Evolutionary conservation across 2,329 filamentous ascomycete genomes (phyloP).

Genomic region (Aureobasidium musti): DNA sequence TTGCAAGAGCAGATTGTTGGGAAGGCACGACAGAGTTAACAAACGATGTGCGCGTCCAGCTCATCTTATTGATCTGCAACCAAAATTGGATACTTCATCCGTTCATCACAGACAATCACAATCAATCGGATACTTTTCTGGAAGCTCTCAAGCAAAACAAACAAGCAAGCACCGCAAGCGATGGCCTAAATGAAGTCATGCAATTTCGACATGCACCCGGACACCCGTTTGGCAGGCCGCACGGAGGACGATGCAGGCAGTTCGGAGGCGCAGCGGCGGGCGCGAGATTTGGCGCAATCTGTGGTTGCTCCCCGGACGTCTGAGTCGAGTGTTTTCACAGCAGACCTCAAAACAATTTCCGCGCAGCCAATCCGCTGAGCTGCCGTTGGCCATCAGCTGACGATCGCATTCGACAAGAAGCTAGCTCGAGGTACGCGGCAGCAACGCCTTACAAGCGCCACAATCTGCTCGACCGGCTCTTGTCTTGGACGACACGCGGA

Average conservation of each 20-base stretch:
- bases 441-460: slow-evolving; percentile 23
- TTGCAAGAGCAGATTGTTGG: neutral
- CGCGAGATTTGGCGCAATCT: slow-evolving; percentile 27
- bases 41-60: neutral
- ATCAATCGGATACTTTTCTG: slow-evolving; percentile 14
- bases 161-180: slow-evolving; percentile 14
- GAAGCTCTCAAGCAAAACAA: slow-evolving; percentile 3
- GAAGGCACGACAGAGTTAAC: neutral
- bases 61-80: slow-evolving; percentile 24
- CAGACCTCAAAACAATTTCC: slow-evolving; percentile 20
- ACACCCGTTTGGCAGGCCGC: slow-evolving; percentile 5
- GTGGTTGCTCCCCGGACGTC: slow-evolving; percentile 20
- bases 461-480: slow-evolving; percentile 16
- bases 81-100: neutral
- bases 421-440: slow-evolving; percentile 18
- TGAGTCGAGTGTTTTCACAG: slow-evolving; percentile 22
- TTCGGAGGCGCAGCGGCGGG: slow-evolving; percentile 25
- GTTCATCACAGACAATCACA: slow-evolving; percentile 12
- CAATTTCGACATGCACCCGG: slow-evolving; percentile 16
- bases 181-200: slow-evolving; percentile 22
- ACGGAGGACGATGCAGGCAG: slow-evolving; percentile 7
- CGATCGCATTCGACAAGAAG: slow-evolving; percentile 11
- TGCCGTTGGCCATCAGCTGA: slow-evolving; percentile 25
- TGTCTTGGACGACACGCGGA: slow-evolving; percentile 24
- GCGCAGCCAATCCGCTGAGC: slow-evolving; percentile 13